Evolutionary conservation across 1,284 basidiomycete genomes (phyloP).

Genomic region (Boletellus deceptivus): DNA sequence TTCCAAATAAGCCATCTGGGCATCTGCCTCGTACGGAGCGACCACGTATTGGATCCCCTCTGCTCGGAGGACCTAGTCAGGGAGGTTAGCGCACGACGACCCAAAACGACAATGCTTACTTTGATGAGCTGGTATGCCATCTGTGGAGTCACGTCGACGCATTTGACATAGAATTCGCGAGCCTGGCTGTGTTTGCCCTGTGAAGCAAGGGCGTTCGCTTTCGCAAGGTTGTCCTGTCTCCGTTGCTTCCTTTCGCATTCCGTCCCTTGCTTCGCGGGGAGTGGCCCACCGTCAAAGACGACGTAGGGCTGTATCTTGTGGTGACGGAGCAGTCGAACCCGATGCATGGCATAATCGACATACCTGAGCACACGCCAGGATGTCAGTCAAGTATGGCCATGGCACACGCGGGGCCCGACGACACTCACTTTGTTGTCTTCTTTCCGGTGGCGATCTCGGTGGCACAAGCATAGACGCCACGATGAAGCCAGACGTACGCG

Average conservation of each 20-base stretch:
- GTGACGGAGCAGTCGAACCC: conserved; percentile 83
- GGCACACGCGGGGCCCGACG: background rate
- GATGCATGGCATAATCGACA: conserved; percentile 94
- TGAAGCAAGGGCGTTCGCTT: conserved; percentile 69
- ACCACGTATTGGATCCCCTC: conserved; percentile 86
- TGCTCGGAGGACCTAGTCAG: conserved; percentile 70
- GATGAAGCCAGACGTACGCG: conserved; percentile 98
- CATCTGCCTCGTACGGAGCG: conserved; percentile 98
- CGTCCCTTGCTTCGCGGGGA: conserved; percentile 92
- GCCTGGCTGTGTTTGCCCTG: conserved; percentile 82
- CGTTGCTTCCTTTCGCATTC: conserved; percentile 79
- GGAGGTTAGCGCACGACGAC: conserved; percentile 8
- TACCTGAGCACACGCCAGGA: conserved; percentile 54
- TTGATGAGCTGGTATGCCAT: conserved; percentile 99
- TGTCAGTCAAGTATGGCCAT: conserved; percentile 3
- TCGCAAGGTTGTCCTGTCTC: conserved; percentile 64
- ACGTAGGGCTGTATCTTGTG: conserved; percentile 86
- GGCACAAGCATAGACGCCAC: conserved; percentile 90
- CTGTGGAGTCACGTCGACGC: conserved; percentile 93
- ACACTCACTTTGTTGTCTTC: conserved; percentile 76
- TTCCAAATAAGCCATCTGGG: conserved; percentile 94
- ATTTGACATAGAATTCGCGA: conserved; percentile 86
- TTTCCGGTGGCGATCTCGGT: conserved; percentile 86
- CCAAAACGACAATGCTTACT: conserved; percentile 42
- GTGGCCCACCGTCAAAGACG: conserved; percentile 95